Evolutionary conservation across 768 basidiomycete genomes (phyloP).

Genomic region (Amanita thiersii): DNA sequence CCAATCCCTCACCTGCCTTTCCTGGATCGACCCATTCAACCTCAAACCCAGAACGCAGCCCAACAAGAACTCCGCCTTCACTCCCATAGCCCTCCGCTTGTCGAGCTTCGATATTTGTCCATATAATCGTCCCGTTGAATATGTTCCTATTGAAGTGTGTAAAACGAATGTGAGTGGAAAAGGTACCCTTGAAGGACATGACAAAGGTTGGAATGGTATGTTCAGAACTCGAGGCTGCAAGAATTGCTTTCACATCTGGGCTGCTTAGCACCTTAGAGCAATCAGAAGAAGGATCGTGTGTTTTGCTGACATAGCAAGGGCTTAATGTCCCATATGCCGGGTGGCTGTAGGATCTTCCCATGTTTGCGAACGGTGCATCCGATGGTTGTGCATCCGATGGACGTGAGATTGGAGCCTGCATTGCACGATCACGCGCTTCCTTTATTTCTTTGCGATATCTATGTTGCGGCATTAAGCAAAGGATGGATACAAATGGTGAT

Average conservation of each 20-base stretch:
- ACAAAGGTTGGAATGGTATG: constrained; percentile 10
- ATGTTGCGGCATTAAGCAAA: background rate
- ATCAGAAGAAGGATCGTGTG: constrained; percentile 2
- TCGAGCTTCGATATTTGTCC: constrained; percentile 25
- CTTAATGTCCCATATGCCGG: constrained; percentile 25
- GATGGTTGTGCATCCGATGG: constrained; percentile 18
- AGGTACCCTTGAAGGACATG: constrained; percentile 28
- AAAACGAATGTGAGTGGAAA: constrained; percentile 28
- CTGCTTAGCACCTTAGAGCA: constrained; percentile 18
- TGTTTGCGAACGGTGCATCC: constrained; percentile 13
- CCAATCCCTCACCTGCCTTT: constrained; percentile 24
- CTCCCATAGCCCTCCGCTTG: constrained; percentile 18
- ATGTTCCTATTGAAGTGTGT: constrained; percentile 28
- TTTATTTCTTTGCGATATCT: constrained; percentile 22
- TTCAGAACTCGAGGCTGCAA: constrained; percentile 16
- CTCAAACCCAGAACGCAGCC: constrained; percentile 26
- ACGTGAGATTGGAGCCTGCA: constrained; percentile 17
- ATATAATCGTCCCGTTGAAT: constrained; percentile 30
- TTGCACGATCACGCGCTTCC: constrained; percentile 12
- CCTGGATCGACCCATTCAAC: constrained; percentile 28
- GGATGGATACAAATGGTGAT: background rate
- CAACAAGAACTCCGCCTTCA: constrained; percentile 25
- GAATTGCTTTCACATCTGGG: constrained; percentile 21
- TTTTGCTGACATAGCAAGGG: constrained; percentile 21
- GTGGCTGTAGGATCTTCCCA: constrained; percentile 23